These are phyloP conservation scores for Talaromyces adpressus DNA, from an alignment of 495 filamentous ascomycete genomes.

Conservation along the genomic window DNA sequence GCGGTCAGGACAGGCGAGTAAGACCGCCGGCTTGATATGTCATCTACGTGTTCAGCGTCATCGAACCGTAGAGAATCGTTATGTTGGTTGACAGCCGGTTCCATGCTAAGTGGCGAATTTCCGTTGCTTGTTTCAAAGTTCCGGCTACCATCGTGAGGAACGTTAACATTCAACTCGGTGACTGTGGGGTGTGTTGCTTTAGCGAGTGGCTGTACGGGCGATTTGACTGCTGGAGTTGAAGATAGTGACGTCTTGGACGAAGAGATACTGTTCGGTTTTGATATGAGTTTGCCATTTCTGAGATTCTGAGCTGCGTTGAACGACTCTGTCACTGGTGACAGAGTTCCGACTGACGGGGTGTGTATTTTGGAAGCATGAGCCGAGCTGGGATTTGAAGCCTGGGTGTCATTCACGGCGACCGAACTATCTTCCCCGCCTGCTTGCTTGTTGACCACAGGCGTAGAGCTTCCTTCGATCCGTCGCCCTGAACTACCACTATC, in stretches of 20 bases:
- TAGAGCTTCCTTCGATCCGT: conserved; percentile 26
- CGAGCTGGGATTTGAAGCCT: conserved; percentile 23
- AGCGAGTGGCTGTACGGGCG: conserved; percentile 30
- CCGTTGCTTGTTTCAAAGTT: not conserved
- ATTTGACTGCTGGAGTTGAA: conserved; percentile 32
- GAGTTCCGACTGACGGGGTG: conserved; percentile 29
- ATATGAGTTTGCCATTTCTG: conserved; percentile 36
- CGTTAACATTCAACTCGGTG: conserved; percentile 20
- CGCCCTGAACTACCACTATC: conserved; percentile 43
- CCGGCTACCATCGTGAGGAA: not conserved
- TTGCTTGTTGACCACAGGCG: conserved; percentile 14
- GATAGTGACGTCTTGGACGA: conserved; percentile 43
- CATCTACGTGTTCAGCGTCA: conserved; percentile 24
- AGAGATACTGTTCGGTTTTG: conserved; percentile 43
- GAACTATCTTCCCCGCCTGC: conserved; percentile 16
- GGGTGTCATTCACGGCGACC: conserved; percentile 17
- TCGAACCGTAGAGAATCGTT: conserved; percentile 21
- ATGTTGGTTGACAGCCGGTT: not conserved
- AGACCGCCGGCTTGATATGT: conserved; percentile 23
- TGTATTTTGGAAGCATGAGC: conserved; percentile 34
- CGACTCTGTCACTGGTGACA: conserved; percentile 25
- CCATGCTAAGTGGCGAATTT: not conserved
- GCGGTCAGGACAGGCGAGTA: conserved; percentile 28
- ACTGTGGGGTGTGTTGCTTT: conserved; percentile 24
- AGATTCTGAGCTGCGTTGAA: conserved; percentile 33